Conservation (phyloP, 192 early-diverging fungal species). For the Umbelopsis vinacea region DNA sequence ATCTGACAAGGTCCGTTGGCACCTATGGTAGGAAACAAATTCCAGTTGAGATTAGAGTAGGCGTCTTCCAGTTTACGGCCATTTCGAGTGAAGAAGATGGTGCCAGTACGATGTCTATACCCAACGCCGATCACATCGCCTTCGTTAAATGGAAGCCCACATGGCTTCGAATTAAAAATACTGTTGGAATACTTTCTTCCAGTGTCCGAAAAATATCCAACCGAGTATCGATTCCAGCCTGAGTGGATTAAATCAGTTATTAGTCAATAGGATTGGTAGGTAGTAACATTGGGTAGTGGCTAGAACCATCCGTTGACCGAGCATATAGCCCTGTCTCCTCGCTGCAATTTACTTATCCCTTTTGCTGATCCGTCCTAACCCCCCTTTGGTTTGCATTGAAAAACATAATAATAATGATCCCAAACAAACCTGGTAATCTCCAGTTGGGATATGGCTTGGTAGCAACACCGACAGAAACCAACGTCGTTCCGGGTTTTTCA, state of each 20-base stretch:
- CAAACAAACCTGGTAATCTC: conserved; percentile 60
- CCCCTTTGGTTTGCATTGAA: background rate
- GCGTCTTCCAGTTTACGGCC: conserved; percentile 72
- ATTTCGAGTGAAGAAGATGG: conserved; percentile 78
- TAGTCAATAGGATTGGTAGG: too few species aligned
- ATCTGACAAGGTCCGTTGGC: conserved; percentile 61
- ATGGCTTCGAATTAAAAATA: conserved; percentile 63
- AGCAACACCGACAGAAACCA: conserved; percentile 71
- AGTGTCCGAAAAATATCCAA: conserved; percentile 70
- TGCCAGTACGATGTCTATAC: conserved; percentile 76
- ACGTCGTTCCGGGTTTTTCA: conserved; percentile 71
- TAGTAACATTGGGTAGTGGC: background rate
- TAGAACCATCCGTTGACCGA: background rate
- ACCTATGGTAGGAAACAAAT: conserved; percentile 69
- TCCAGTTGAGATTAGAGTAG: conserved; percentile 70
- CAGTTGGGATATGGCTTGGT: conserved; percentile 78
- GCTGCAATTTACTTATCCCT: conserved; percentile 16
- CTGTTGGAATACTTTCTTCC: conserved; percentile 72
- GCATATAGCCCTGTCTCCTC: background rate
- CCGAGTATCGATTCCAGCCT: conserved; percentile 80
- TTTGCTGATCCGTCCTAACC: background rate
- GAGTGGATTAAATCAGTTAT: background rate
- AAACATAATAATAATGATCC: background rate
- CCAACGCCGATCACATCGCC: conserved; percentile 80
- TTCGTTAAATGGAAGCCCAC: conserved; percentile 68